Percentiles rank a stretch among this genome's conserved stretches.
These are phyloP conservation scores for Fusarium tjaetaba DNA, from an alignment of 2,329 filamentous ascomycete genomes.

Conservation along the genomic window DNA sequence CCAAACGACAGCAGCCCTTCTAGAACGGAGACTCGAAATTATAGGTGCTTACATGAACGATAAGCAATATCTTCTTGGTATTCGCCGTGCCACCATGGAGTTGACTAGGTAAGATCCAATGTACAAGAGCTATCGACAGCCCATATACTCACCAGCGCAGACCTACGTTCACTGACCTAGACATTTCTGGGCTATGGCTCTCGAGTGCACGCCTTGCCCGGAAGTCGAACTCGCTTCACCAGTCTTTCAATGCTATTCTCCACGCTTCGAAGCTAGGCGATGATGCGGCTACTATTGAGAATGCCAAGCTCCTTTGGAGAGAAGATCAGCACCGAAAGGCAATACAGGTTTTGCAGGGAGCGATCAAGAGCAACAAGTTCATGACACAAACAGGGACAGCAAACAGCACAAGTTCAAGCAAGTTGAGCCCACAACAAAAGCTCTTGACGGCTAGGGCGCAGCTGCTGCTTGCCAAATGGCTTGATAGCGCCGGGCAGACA, in stretches of 20 bases:
- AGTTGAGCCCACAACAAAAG: constrained; percentile 61
- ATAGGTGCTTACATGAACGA: constrained; percentile 90
- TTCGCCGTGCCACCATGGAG: constrained; percentile 89
- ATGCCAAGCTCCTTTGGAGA: constrained; percentile 91
- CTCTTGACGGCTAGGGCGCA: constrained; percentile 80
- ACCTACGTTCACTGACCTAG: constrained; percentile 71
- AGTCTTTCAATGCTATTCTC: constrained; percentile 93
- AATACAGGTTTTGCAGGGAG: constrained; percentile 88
- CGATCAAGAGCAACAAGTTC: constrained; percentile 85
- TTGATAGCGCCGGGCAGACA: constrained; percentile 93
- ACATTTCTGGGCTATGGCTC: constrained; percentile 87
- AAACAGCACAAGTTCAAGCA: constrained; percentile 46
- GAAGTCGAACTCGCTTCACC: constrained; percentile 83
- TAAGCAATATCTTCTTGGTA: constrained; percentile 90
- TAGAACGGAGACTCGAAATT: constrained; percentile 84
- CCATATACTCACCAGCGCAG: constrained; percentile 45
- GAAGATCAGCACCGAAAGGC: constrained; percentile 94
- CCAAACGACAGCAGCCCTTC: constrained; percentile 46
- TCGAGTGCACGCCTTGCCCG: constrained; percentile 85
- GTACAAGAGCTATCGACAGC: not conserved
- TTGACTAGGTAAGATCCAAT: constrained; percentile 68
- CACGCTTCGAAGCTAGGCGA: constrained; percentile 88
- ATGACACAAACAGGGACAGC: constrained; percentile 58
- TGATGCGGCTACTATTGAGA: constrained; percentile 90
- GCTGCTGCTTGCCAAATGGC: constrained; percentile 93